These are phyloP conservation scores for Discostella pseudostelligera DNA, from an alignment of 108 stramenopile genomes.

Conservation along the genomic window DNA sequence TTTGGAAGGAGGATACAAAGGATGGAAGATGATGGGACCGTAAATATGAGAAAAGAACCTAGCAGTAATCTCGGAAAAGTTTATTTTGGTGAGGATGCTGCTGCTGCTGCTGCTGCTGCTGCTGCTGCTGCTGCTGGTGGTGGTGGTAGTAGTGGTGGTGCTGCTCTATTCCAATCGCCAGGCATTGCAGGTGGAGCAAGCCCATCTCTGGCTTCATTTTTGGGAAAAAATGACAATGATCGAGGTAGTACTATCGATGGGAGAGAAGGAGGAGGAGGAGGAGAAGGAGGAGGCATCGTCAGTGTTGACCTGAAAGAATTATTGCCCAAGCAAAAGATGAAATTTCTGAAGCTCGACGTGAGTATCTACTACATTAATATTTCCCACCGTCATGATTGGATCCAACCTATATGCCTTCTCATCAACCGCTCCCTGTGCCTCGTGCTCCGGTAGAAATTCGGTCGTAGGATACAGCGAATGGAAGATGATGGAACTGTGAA, in stretches of 20 bases:
- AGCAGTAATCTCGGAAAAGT: background rate
- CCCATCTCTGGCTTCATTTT: background rate
- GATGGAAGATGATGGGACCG: constrained; percentile 1
- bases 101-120: too few relatives aligned
- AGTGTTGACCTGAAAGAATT: constrained; percentile 6
- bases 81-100: too few relatives aligned
- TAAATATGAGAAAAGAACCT: background rate
- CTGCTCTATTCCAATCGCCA: background rate
- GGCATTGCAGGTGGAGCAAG: background rate
- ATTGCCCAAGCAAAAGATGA: constrained; percentile 3
- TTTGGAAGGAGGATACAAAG: constrained; percentile 2
- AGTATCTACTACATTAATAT: background rate
- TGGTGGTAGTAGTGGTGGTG: too few relatives aligned
- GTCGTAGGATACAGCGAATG: constrained; percentile 33
- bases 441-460: constrained; percentile 18
- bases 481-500: constrained; percentile 38
- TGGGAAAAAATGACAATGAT: background rate
- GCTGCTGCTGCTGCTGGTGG: too few relatives aligned
- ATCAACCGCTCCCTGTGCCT: too few relatives aligned
- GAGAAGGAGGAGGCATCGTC: background rate
- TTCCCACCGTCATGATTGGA: background rate
- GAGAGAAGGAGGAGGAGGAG: too few relatives aligned
- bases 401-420: too few relatives aligned
- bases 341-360: constrained; percentile 14
- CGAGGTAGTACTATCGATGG: background rate